phyloP scores from a whole-genome alignment of 441 rosid genomes.

The Metrosideros polymorpha region DNA sequence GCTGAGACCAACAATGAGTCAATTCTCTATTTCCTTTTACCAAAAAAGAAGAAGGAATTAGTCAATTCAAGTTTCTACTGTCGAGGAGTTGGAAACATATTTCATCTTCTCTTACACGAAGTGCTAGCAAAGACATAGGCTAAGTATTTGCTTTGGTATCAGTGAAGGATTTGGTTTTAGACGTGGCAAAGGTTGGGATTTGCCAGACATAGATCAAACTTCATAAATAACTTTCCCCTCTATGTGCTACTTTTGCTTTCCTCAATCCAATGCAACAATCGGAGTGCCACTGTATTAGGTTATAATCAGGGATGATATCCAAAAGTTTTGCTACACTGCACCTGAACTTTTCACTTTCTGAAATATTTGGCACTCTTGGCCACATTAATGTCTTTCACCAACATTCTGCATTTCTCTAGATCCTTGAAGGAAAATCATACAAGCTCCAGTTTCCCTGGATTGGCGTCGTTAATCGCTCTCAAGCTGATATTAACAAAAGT shows the following conservation, averaged over 20 bases:
- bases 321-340: not conserved
- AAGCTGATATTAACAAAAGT: conserved; percentile 92
- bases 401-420: conserved; percentile 23
- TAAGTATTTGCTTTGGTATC: not conserved
- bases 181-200: not conserved
- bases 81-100: not conserved
- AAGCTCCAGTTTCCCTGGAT: conserved; percentile 85
- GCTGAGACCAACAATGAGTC: not conserved
- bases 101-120: not conserved
- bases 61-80: not conserved
- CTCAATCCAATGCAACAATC: not conserved
- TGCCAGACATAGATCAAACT: not conserved
- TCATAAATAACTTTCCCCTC: not conserved
- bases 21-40: not conserved
- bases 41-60: not conserved
- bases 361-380: not conserved
- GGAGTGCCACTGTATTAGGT: not conserved
- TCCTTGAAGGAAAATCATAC: conserved; percentile 83
- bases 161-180: not conserved
- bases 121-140: not conserved
- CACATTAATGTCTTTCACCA: not conserved
- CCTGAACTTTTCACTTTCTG: not conserved
- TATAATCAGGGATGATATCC: not conserved
- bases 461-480: conserved; percentile 94
- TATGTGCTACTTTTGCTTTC: not conserved